phyloP scores from a whole-genome alignment of 306 rosid species.

The Lathyrus sativus region DNA sequence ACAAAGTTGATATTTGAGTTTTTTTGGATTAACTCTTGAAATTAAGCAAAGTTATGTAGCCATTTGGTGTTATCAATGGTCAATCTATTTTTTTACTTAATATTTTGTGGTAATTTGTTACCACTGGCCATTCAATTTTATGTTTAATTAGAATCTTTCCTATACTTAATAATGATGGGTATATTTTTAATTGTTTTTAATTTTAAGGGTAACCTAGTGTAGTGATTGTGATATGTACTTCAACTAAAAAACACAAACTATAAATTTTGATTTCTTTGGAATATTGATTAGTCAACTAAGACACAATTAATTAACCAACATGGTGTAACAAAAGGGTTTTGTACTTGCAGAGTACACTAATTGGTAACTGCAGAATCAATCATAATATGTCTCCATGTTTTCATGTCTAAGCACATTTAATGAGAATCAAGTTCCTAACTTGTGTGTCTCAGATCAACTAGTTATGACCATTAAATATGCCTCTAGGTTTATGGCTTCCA shows the following conservation, averaged over 20 bases:
- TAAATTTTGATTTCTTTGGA: neutral
- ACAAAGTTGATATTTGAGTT: conserved; percentile 6
- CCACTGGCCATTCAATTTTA: conserved; percentile 9
- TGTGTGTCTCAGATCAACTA: no score
- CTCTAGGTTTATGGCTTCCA: no score
- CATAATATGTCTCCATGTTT: no score
- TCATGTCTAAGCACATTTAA: no score
- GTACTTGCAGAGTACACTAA: no score
- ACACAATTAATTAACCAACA: neutral
- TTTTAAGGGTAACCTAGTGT: neutral
- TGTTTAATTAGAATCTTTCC: neutral
- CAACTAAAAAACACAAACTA: neutral
- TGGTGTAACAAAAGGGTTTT: neutral
- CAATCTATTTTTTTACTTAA: neutral
- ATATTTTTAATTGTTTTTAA: neutral
- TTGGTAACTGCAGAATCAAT: no score
- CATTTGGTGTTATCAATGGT: conserved; percentile 22
- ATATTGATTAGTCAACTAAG: neutral
- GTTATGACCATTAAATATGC: no score
- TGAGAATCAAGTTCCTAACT: no score
- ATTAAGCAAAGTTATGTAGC: neutral
- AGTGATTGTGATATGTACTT: conserved; percentile 12
- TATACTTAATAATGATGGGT: neutral
- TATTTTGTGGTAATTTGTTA: neutral
- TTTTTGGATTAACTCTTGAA: conserved; percentile 6